Conservation (phyloP, 2,329 filamentous ascomycete species). For the Exophiala alcalophila region DNA sequence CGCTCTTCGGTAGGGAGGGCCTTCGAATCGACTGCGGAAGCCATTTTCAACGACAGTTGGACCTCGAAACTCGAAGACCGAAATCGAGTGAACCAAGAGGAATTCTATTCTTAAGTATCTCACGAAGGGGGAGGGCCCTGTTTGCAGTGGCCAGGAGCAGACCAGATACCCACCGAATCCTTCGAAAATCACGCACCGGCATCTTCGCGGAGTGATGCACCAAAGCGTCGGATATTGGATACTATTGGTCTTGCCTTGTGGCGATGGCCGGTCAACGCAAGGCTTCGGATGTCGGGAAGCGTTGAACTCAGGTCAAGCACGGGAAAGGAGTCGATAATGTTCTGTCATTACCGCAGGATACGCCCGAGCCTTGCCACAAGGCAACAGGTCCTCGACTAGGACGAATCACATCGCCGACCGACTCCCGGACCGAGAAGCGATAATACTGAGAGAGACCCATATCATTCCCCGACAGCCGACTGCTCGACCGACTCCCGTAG, state of each 20-base stretch:
- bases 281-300: too few relatives aligned
- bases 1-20: background rate
- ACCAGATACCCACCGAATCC: background rate
- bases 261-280: background rate
- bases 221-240: too few relatives aligned
- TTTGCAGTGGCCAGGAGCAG: background rate
- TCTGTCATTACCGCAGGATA: too few relatives aligned
- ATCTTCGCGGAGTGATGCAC: too few relatives aligned
- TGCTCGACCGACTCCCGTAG: constrained; percentile 11
- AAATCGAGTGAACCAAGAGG: too few relatives aligned
- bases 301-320: too few relatives aligned
- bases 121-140: too few relatives aligned
- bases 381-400: background rate
- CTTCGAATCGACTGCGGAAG: background rate
- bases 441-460: background rate
- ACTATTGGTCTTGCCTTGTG: background rate
- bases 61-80: too few relatives aligned
- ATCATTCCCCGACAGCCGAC: background rate
- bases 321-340: too few relatives aligned
- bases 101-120: too few relatives aligned
- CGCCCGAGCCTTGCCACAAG: constrained; percentile 2
- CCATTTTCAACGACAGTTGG: too few relatives aligned
- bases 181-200: constrained; percentile 3
- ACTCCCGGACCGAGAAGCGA: constrained; percentile 12
- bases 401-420: constrained; percentile 9